A percentile compares a stretch with the other conserved stretches of the same genome.
Conservation (phyloP, 768 basidiomycete genomes). For the Psilocybe azurescens region DNA sequence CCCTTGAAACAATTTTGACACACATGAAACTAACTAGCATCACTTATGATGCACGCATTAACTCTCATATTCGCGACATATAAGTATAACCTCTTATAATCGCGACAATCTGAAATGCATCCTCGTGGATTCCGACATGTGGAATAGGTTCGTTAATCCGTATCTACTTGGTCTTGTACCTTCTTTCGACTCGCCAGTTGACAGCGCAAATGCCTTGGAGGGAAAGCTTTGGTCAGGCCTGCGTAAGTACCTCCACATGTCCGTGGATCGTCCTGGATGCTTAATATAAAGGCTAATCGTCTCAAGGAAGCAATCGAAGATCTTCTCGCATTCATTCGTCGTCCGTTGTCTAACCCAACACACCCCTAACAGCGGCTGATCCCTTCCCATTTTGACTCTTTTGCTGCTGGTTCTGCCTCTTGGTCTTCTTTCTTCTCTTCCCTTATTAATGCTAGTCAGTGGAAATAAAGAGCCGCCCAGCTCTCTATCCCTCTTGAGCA, state of each 20-base stretch:
- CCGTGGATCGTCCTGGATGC: background rate
- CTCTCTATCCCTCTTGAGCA: too few species aligned
- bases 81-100: too few species aligned
- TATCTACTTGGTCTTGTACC: too few species aligned
- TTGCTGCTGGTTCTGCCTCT: background rate
- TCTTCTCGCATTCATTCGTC: background rate
- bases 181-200: background rate
- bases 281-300: background rate
- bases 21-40: too few species aligned
- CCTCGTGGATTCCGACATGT: too few species aligned
- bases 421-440: background rate
- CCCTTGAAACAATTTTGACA: too few species aligned
- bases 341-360: background rate
- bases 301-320: background rate
- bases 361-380: background rate
- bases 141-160: too few species aligned
- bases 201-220: background rate
- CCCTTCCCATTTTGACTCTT: too few species aligned
- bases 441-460: background rate
- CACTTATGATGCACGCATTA: too few species aligned
- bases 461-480: background rate
- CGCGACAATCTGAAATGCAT: too few species aligned
- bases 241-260: background rate
- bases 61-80: too few species aligned
- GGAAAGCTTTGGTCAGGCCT: background rate